Evolutionary conservation across 2,329 filamentous ascomycete genomes (phyloP), one percentile per base, ranked within the genome.

Genomic region (Graphilbum ipis-grandicollis): DNA sequence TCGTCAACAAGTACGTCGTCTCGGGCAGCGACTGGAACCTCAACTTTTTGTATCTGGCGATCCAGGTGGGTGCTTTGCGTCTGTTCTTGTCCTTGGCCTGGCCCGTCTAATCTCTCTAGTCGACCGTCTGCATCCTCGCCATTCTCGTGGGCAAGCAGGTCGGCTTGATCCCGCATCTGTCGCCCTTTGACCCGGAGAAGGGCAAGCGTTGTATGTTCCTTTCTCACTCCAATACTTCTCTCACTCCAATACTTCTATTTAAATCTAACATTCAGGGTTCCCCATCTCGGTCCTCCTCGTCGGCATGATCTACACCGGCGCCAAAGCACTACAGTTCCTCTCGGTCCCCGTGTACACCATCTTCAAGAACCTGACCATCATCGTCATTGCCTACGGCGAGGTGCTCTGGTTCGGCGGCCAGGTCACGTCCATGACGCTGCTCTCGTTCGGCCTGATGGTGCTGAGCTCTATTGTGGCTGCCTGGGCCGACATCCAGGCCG

Each of bases 341-440:
- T 94, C 86, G 23, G 93, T 98, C 39, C 90, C 90, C 19, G 90
- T 98, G 19, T 98, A 98, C 63, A 98, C 90, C 39, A 98, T 98
- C 56, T 98, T 98, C 71, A 98, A 98, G 71, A 98, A 98, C 63
- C 60, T 98, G 65, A 96, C 90, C 43, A 98, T 93, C 57, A 96
- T 98, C 51, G 75, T 96, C 46, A 98, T 96, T 52, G 90, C 90
- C 39, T 98, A 98, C 48, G 90, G 90, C 48, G 90, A 98, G 61
- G 88, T 98, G 22, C 70, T 98, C 37, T 96, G 88, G 86, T 98
- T 98, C 48, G 90, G 90, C 43, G 88, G 88, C 52, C 84, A 76
- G 34, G 88, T 98, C 41, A 86, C 81, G 14, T 72, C 78, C 33
- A 75, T 93, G 57, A 77, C 85, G 3, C 72, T 98, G 22, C 79